Conservation (phyloP, 2,329 filamentous ascomycete species). For the Penicillium vulpinum region DNA sequence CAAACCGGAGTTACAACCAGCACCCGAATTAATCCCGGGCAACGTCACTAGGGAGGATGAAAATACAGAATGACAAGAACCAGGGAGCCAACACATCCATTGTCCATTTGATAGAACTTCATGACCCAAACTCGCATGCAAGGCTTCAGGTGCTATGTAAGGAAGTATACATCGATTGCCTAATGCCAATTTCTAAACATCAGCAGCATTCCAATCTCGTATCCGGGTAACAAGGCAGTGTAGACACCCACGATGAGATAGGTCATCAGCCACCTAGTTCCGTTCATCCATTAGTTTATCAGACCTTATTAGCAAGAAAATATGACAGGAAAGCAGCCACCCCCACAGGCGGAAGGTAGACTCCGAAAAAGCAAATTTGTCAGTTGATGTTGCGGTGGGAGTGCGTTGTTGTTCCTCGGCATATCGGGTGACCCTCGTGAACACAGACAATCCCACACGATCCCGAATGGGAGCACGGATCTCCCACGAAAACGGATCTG, state of each 20-base stretch:
- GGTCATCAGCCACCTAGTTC: neutral
- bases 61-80: neutral
- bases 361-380: neutral
- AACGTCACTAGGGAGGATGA: too few relatives aligned
- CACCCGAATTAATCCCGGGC: neutral
- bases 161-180: neutral
- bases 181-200: neutral
- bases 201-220: neutral
- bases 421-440: constrained; percentile 18
- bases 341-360: neutral
- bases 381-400: neutral
- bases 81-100: constrained; percentile 4
- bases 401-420: constrained; percentile 15
- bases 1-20: neutral
- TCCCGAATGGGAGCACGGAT: constrained; percentile 11
- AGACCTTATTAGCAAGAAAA: neutral
- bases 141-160: neutral
- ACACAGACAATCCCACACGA: constrained; percentile 8
- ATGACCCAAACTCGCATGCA: neutral
- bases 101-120: constrained; percentile 5
- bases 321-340: neutral
- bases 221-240: constrained; percentile 10
- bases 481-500: neutral
- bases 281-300: neutral
- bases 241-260: neutral